A percentile compares a stretch with the other conserved stretches of the same genome.
Conservation (phyloP, 2,329 filamentous ascomycete genomes). For the Aaosphaeria pasadenensis region DNA sequence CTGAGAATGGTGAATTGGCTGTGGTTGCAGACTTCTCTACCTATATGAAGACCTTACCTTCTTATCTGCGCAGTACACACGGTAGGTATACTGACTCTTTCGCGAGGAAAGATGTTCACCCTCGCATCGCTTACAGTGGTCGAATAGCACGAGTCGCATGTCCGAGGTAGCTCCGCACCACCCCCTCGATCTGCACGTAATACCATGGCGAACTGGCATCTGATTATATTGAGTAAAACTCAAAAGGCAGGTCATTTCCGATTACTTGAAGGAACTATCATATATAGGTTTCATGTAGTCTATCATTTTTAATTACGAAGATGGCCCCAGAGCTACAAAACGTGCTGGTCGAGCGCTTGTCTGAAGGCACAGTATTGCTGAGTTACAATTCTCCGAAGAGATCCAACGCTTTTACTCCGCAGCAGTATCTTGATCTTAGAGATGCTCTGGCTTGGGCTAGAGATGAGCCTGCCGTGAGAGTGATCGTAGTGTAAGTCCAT, state of each 20-base stretch:
- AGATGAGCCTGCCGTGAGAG: constrained; percentile 10
- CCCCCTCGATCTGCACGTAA: not conserved
- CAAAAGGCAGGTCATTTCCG: too few species aligned
- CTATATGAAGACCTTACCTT: too few species aligned
- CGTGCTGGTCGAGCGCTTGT: constrained; percentile 10
- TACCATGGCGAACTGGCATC: too few species aligned
- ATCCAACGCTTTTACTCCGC: constrained; percentile 14
- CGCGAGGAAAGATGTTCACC: too few species aligned
- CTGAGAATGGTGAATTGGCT: too few species aligned
- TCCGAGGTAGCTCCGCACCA: constrained; percentile 11
- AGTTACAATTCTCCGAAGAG: constrained; percentile 14
- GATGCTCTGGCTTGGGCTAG: constrained; percentile 14
- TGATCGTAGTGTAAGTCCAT: constrained; percentile 9
- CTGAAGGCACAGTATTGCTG: constrained; percentile 9
- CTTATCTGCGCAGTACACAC: too few species aligned
- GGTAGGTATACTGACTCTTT: too few species aligned
- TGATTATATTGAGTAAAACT: too few species aligned
- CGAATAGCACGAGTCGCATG: constrained; percentile 6
- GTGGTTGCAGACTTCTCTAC: too few species aligned
- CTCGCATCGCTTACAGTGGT: not conserved
- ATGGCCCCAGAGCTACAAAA: constrained; percentile 9
- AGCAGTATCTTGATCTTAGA: constrained; percentile 12
- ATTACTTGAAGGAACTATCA: too few species aligned
- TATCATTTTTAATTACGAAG: constrained; percentile 2
- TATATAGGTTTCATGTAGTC: not conserved